Evolutionary conservation across 768 basidiomycete species (phyloP), one percentile per base, ranked within the genome.

Genomic region (Russula sp.): DNA sequence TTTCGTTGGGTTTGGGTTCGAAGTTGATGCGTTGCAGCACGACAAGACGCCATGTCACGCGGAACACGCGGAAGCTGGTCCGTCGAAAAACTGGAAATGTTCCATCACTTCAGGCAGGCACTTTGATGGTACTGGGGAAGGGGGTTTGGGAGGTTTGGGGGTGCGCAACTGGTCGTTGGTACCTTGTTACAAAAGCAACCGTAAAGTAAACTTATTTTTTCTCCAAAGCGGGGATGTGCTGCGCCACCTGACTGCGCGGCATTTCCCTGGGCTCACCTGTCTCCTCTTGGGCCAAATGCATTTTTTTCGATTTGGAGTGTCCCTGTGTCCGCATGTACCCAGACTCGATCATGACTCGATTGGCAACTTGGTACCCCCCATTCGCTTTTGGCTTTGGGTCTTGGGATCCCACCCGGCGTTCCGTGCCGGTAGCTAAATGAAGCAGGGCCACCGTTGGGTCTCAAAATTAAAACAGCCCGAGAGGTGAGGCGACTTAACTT

Each of bases 31-130:
- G 36, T 55, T 55, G 42, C 53, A 32, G 18, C 25, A 45, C 42
- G 42, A 34, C 42, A 42, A 55, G 43, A 32, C 35, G 60, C 54
- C 60, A 61, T 55, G 60, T 61, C 60, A 61, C 49, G n/a, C 52
- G 46, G 46, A 36, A 32, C 38, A 34, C 13, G 38, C 8, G 32
- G 34, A 47, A 38, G 35, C 22, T 48, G 20, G 14, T 47, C 14
- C 16, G 38, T 38, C 25, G 5, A 43, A 60, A 32, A 35, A 25
- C 10, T n/a, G 45, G 35, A 46, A 32, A 4, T 32, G 39, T 42
- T 34, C 45, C 38, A 11, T 39, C 51, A 20, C 22, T 35, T 16
- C 47, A 49, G 10, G 45, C 38, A 41, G 22, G 13, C 25, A 58
- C 47, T 48, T 25, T 51, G 22, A 20, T 16, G 20, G 39, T 51